Conservation (phyloP, 148 eudicot genomes). For the Chenopodium suecicum region DNA sequence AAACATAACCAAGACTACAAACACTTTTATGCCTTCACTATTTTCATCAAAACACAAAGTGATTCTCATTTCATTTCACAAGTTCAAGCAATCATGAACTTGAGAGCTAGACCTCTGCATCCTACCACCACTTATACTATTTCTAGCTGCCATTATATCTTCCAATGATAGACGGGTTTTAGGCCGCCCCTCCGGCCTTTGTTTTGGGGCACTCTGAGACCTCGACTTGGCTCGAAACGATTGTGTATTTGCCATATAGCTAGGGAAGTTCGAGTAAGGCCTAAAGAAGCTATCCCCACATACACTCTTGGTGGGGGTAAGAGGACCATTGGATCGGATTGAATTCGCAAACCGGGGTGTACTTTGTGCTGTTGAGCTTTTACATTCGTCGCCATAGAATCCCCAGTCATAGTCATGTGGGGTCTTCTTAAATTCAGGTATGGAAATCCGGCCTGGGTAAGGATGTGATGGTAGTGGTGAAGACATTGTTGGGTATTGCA, state of each 20-base stretch:
- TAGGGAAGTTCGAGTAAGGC: slow-evolving; percentile 50
- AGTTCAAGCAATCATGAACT: slow-evolving; percentile 52
- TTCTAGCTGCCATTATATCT: slow-evolving; percentile 78
- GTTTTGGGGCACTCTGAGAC: slow-evolving; percentile 88
- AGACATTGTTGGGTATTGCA: slow-evolving; percentile 45
- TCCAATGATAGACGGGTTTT: slow-evolving; percentile 60
- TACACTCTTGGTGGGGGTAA: slow-evolving; percentile 76
- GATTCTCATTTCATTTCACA: slow-evolving; percentile 16
- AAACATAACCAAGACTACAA: background rate
- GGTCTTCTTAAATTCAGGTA: slow-evolving; percentile 41
- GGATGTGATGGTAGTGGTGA: slow-evolving; percentile 66
- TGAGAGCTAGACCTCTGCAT: slow-evolving; percentile 68
- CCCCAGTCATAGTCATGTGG: slow-evolving; percentile 47
- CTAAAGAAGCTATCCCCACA: slow-evolving; percentile 65
- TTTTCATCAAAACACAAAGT: background rate
- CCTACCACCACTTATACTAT: slow-evolving; percentile 69
- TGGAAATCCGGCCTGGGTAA: slow-evolving; percentile 40
- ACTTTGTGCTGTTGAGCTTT: slow-evolving; percentile 66
- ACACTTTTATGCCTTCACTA: background rate
- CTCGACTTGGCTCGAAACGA: slow-evolving; percentile 79
- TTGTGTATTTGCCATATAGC: slow-evolving; percentile 76
- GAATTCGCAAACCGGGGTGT: slow-evolving; percentile 64
- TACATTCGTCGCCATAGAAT: slow-evolving; percentile 43
- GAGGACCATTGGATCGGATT: slow-evolving; percentile 35
- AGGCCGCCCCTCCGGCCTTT: slow-evolving; percentile 58